Evolutionary conservation across 345 rosid species (phyloP), one percentile per base, ranked within the genome.

Genomic region (Reutealis trisperma): DNA sequence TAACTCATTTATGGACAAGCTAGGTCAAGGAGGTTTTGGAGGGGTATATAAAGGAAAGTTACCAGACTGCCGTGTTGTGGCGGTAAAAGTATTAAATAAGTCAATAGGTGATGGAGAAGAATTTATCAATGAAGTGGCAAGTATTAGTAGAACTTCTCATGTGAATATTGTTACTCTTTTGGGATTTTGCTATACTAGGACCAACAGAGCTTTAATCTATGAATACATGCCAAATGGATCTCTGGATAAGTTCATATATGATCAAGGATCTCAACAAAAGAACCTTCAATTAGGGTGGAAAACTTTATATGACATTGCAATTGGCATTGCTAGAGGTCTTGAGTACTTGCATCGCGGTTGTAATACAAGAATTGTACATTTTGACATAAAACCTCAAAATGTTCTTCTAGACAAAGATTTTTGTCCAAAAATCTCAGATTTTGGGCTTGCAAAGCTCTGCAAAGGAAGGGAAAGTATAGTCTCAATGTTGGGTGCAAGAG

Each of bases 71-170:
- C 67, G 63, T 9, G 54, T 24, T 52, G 84, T 85, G 7, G 85
- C 82, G 0, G 82, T 84, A 30, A 84, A 84, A 49, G 32, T 84
- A 5, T 47, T 84, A 8, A 73, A 24, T 10, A 47, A 75, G 5
- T 67, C 76, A 0, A 71, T 70, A 8, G 64, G 54, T 0, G 62
- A 82, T 30, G 83, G 83, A 0, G 84, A 84, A 75, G 88, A 83
- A 6, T 86, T 88, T 63, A 74, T 84, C 16, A 86, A 86, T 25
- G 87, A 88, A 85, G 91, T 86, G 24, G 86, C 78, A 0, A 84
- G 85, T 82, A 86, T 88, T 45, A 77, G 87, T 44, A 71, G 77
- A 72, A 88, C 89, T 19, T 82, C 88, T 16, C 88, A 87, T 74
- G 86, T 86, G 5, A 86, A 88, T 63, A 65, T 88, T 12, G 89